Evolutionary conservation across 306 rosid species (phyloP).

Genomic region (Rosa chinensis): DNA sequence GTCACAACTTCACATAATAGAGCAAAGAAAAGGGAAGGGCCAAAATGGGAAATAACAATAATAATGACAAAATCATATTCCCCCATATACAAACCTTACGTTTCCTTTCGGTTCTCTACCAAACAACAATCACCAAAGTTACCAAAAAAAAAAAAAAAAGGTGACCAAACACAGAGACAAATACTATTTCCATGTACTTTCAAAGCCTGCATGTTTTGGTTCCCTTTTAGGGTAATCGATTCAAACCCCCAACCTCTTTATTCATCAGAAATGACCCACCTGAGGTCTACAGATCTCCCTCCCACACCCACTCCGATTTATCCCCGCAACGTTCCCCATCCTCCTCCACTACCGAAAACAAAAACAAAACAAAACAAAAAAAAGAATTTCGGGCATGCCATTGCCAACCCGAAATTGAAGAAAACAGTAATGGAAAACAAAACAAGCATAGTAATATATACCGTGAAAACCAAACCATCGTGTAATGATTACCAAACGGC

Average conservation of each 20-base stretch:
- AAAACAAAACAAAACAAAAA: no score
- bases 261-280: neutral
- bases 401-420: constrained; percentile 9
- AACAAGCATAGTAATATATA: neutral
- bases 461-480: neutral
- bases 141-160: no score
- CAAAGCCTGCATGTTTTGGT: neutral
- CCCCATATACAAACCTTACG: neutral
- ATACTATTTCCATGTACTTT: neutral
- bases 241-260: neutral
- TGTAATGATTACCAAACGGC: neutral
- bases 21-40: neutral
- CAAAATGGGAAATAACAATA: neutral
- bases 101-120: neutral
- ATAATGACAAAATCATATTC: neutral
- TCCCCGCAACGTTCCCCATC: neutral
- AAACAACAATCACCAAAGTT: neutral
- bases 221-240: neutral
- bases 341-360: neutral
- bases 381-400: neutral
- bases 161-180: neutral
- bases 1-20: neutral
- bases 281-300: constrained; percentile 4
- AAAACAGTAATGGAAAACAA: neutral
- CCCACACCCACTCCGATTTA: neutral